Conservation (phyloP, 2,329 filamentous ascomycete genomes). For the Hypoxylon sp. region DNA sequence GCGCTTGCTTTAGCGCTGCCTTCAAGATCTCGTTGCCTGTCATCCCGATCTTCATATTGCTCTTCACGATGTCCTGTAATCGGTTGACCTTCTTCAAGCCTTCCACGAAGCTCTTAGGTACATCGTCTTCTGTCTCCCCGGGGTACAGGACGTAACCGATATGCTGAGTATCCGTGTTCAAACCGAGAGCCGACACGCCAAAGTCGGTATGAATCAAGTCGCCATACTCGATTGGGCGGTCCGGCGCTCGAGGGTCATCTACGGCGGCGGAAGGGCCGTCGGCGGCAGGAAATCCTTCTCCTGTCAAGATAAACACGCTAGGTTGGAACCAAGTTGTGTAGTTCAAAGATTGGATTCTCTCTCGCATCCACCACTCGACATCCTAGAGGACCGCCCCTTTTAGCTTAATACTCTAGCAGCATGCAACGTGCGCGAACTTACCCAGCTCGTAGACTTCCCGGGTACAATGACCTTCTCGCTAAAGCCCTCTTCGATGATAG, state of each 20-base stretch:
- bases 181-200: constrained; percentile 60
- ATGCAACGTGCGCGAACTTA: constrained; percentile 33
- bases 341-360: constrained; percentile 62
- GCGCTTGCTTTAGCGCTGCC: constrained; percentile 57
- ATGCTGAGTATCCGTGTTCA: constrained; percentile 66
- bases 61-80: constrained; percentile 62
- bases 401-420: neutral
- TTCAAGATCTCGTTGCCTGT: constrained; percentile 62
- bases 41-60: constrained; percentile 59
- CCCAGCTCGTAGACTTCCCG: constrained; percentile 58
- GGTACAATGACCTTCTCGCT: constrained; percentile 59
- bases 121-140: constrained; percentile 56
- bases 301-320: constrained; percentile 58
- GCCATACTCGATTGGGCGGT: constrained; percentile 57
- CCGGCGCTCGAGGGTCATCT: constrained; percentile 40
- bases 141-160: constrained; percentile 63
- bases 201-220: constrained; percentile 65
- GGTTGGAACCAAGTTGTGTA: constrained; percentile 68
- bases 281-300: constrained; percentile 48
- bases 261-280: constrained; percentile 41
- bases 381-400: constrained; percentile 49
- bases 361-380: constrained; percentile 66
- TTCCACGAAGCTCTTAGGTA: constrained; percentile 58
- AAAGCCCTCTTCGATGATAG: constrained; percentile 62
- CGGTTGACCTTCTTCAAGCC: constrained; percentile 62